These are phyloP conservation scores for Podospora comata DNA, from an alignment of 495 filamentous ascomycete genomes.

Conservation along the genomic window DNA sequence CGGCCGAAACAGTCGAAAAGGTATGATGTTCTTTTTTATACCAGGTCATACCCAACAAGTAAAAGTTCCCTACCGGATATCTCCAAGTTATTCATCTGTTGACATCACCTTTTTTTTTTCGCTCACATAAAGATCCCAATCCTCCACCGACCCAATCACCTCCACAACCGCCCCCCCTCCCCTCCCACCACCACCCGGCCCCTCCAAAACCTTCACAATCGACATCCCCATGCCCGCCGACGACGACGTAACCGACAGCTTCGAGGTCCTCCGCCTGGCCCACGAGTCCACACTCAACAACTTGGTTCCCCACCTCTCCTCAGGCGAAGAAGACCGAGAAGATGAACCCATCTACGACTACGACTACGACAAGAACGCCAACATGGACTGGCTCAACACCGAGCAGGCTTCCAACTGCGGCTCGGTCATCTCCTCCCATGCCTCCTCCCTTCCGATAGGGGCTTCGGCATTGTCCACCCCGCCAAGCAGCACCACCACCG, in stretches of 20 bases:
- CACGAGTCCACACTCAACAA: conserved; percentile 38
- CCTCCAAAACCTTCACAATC: conserved; percentile 50
- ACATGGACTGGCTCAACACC: conserved; percentile 19
- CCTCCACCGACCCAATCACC: not conserved
- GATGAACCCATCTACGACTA: conserved; percentile 6
- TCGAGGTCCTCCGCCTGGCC: conserved; percentile 36
- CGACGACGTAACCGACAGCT: conserved; percentile 32
- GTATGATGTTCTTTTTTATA: conserved; percentile 25
- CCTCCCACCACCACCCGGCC: conserved; percentile 33
- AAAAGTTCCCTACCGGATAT: not conserved
- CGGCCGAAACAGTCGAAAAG: conserved; percentile 35
- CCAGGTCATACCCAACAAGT: not conserved
- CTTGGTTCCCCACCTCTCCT: conserved; percentile 29
- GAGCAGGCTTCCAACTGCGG: conserved; percentile 10
- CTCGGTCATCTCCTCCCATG: conserved; percentile 24
- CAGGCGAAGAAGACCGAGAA: conserved; percentile 22
- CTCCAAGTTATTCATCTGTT: not conserved
- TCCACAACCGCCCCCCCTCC: not conserved
- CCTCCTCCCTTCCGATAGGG: conserved; percentile 32
- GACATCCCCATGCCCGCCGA: conserved; percentile 43
- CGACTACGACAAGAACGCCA: conserved; percentile 12
- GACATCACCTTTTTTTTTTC: not conserved
- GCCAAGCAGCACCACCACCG: conserved; percentile 23
- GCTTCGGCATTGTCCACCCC: conserved; percentile 34
- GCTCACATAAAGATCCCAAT: not conserved